Percentiles rank a stretch among this genome's conserved stretches.
Evolutionary conservation across 345 rosid genomes (phyloP).

Genomic region (Populus deltoides): DNA sequence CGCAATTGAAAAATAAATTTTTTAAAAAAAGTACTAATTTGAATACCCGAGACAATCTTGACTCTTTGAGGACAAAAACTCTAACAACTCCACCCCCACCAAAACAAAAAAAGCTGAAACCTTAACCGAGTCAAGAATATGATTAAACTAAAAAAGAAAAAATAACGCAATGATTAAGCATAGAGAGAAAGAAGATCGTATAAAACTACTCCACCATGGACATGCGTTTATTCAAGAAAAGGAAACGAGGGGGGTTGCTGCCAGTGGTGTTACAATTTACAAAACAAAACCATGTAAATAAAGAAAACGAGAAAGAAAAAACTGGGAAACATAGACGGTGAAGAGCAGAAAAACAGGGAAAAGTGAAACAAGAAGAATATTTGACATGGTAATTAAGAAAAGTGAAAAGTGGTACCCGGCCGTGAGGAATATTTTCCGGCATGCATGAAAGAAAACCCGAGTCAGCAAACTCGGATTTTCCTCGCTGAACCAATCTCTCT

Average conservation of each 20-base stretch:
- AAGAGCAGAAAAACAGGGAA: background rate
- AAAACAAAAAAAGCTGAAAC: too few relatives aligned
- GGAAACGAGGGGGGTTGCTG: too few relatives aligned
- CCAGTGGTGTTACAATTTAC: too few relatives aligned
- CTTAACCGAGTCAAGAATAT: too few relatives aligned
- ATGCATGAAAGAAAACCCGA: background rate
- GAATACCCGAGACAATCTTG: background rate
- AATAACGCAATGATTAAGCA: too few relatives aligned
- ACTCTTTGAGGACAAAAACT: background rate
- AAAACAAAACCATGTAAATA: background rate
- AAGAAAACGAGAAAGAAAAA: background rate
- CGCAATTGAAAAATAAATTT: background rate
- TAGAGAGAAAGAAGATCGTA: too few relatives aligned
- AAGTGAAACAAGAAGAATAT: background rate
- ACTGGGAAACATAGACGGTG: background rate
- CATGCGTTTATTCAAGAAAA: too few relatives aligned
- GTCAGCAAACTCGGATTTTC: conserved; percentile 9
- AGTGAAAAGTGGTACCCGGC: background rate
- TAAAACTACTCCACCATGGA: too few relatives aligned
- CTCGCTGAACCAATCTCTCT: background rate
- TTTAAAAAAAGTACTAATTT: background rate
- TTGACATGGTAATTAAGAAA: background rate
- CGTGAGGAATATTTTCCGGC: background rate
- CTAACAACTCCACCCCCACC: too few relatives aligned
- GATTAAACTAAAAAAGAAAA: too few relatives aligned